A percentile compares a stretch with the other conserved stretches of the same genome.
Evolutionary conservation across 2,329 filamentous ascomycete species (phyloP).

Genomic region (Aspergillus jensenii): DNA sequence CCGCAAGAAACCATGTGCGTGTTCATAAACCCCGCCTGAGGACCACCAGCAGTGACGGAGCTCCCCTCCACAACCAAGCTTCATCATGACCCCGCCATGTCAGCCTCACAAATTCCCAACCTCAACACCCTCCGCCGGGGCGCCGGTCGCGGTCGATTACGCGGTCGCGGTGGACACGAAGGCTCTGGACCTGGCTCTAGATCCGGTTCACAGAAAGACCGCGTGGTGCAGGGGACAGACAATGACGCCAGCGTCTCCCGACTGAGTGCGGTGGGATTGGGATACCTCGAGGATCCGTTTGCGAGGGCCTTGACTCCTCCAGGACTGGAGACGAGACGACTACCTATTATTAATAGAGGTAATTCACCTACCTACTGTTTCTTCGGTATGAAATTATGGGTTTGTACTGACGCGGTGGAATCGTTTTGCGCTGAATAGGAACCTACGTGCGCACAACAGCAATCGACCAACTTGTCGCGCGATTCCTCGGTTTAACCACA

Average conservation of each 20-base stretch:
- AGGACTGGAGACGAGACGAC: constrained; percentile 56
- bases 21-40: neutral
- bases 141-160: constrained; percentile 49
- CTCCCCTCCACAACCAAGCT: constrained; percentile 16
- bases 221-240: constrained; percentile 83
- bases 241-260: constrained; percentile 86
- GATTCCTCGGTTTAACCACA: constrained; percentile 59
- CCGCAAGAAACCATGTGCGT: neutral
- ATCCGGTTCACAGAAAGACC: constrained; percentile 56
- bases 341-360: constrained; percentile 96
- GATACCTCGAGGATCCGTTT: constrained; percentile 82
- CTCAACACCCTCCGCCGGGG: constrained; percentile 61
- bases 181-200: constrained; percentile 27
- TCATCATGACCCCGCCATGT: constrained; percentile 52
- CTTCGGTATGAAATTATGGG: neutral
- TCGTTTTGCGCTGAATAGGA: constrained; percentile 51
- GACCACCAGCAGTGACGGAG: neutral
- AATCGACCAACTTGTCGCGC: constrained; percentile 73
- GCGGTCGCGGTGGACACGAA: constrained; percentile 41
- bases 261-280: constrained; percentile 80
- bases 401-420: neutral
- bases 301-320: constrained; percentile 66
- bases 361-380: neutral
- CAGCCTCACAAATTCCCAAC: constrained; percentile 75
- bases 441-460: constrained; percentile 89